A percentile compares a stretch with the other conserved stretches of the same genome.
Evolutionary conservation across 1,284 basidiomycete species (phyloP).

Genomic region (Puccinia triticina): DNA sequence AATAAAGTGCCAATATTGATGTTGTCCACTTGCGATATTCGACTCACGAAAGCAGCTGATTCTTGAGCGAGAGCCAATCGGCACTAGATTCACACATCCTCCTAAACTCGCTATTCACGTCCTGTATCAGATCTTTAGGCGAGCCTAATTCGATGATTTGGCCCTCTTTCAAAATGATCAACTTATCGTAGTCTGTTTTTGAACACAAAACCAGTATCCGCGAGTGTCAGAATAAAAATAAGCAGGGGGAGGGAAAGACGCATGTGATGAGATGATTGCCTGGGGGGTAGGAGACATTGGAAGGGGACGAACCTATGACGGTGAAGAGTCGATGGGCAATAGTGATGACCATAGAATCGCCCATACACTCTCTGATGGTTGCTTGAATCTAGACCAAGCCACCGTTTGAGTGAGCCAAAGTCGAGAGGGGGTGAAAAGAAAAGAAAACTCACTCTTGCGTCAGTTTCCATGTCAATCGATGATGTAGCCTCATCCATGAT

Average conservation of each 20-base stretch:
- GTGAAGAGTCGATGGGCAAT: constrained; percentile 47
- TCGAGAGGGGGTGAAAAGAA: background rate
- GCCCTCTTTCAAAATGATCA: constrained; percentile 58
- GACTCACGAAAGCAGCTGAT: constrained; percentile 8
- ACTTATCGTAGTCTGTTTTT: constrained; percentile 56
- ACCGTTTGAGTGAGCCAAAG: background rate
- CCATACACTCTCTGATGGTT: constrained; percentile 45
- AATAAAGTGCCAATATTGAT: too few relatives aligned
- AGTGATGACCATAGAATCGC: constrained; percentile 43
- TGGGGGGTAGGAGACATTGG: too few relatives aligned
- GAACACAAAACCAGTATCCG: background rate
- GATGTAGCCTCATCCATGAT: constrained; percentile 60
- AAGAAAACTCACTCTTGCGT: constrained; percentile 51
- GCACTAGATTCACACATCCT: constrained; percentile 41
- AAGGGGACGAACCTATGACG: constrained; percentile 42
- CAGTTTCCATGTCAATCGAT: constrained; percentile 55
- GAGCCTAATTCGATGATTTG: constrained; percentile 56
- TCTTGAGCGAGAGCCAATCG: constrained; percentile 25
- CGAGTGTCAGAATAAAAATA: background rate
- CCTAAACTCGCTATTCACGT: constrained; percentile 29
- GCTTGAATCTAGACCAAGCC: constrained; percentile 36
- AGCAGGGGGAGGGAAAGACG: background rate
- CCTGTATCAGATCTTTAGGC: constrained; percentile 55
- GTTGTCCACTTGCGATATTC: too few relatives aligned
- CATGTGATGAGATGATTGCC: background rate